Evolutionary conservation across 2,329 filamentous ascomycete genomes (phyloP).

Genomic region (Alternaria panax): DNA sequence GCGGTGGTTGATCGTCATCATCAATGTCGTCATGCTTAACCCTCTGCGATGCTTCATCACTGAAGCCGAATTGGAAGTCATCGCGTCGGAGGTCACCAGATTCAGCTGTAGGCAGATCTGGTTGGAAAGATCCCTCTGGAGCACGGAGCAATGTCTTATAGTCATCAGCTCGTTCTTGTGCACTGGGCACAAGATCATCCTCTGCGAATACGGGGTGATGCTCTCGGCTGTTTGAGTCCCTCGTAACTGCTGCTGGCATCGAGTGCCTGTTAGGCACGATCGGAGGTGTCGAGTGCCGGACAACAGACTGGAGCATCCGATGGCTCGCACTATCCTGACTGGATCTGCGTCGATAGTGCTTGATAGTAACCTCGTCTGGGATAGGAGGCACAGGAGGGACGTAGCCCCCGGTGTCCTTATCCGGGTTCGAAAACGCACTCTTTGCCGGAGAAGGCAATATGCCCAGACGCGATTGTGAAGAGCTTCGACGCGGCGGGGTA

Average conservation of each 20-base stretch:
- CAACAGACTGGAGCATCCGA: slow-evolving; percentile 37
- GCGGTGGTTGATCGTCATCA: slow-evolving; percentile 32
- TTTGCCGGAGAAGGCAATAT: slow-evolving; percentile 42
- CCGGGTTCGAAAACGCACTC: slow-evolving; percentile 34
- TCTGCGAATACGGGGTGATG: slow-evolving; percentile 10
- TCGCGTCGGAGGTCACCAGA: neutral
- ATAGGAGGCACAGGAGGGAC: slow-evolving; percentile 43
- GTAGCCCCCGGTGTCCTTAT: slow-evolving; percentile 27
- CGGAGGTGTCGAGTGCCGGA: slow-evolving; percentile 36
- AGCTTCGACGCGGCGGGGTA: slow-evolving; percentile 11
- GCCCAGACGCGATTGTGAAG: slow-evolving; percentile 22
- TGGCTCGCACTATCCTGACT: slow-evolving; percentile 32
- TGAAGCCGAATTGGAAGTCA: neutral
- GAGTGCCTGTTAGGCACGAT: slow-evolving; percentile 9
- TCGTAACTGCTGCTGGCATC: slow-evolving; percentile 7
- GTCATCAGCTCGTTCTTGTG: slow-evolving; percentile 1
- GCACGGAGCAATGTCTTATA: neutral
- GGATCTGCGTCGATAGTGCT: slow-evolving; percentile 15
- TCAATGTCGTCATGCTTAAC: slow-evolving; percentile 4
- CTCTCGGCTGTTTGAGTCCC: neutral
- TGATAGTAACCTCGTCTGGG: slow-evolving; percentile 27
- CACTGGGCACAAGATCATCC: neutral
- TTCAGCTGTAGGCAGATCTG: neutral
- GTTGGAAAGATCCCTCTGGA: slow-evolving; percentile 1
- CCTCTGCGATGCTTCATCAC: neutral